Base-by-base conservation (phyloP, 306 rosid species). In the Vigna angularis region DNA sequence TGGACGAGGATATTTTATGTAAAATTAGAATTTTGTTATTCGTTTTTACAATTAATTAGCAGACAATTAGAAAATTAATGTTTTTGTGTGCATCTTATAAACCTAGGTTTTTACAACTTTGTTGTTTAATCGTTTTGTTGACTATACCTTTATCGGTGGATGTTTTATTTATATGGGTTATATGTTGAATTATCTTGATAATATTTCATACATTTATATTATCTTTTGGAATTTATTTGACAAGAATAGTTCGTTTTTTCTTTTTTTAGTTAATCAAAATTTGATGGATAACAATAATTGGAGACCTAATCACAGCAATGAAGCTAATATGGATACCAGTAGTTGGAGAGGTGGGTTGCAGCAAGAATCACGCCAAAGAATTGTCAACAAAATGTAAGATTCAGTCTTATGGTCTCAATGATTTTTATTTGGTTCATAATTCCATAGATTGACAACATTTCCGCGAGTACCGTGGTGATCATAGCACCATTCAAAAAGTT, bases 371-470 rank as follows among this genome's bases (percentile, higher is more conserved):
- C 87, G 89, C 40, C 89, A 81, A 83, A 83, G 89, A 83, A 77
- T 86, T 68, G 89, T 86, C 73, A 77, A 81, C 73, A 86, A 80
- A 83, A 86, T 86, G 89, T 86, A 69, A 73, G 85, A 59, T 80
- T 77, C 26, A 66, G 18, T 76, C 52, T 72, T 49, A 64, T 67
- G 30, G 52, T 57, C 4, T 58, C 5, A 30, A 3, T 30, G 34
- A 3, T 30, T 30, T 30, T 4, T 28, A 3, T 28, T 28, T 28
- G 4, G 32, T 4, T 28, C 32, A 28, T 28, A 28, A 28, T 28
- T 28, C 32, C 5, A 13, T 5, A 71, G 9, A 2, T 72, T 53
- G 70, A 9, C 40, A 20, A 20, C 28, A 40, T 38, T 70, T 42
- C 53, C 51, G 3, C 12, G 45, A 26, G 47, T 53, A 14, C 63